Conservation (phyloP, 352 stramenopile species). For the Globisporangium okanoganense region DNA sequence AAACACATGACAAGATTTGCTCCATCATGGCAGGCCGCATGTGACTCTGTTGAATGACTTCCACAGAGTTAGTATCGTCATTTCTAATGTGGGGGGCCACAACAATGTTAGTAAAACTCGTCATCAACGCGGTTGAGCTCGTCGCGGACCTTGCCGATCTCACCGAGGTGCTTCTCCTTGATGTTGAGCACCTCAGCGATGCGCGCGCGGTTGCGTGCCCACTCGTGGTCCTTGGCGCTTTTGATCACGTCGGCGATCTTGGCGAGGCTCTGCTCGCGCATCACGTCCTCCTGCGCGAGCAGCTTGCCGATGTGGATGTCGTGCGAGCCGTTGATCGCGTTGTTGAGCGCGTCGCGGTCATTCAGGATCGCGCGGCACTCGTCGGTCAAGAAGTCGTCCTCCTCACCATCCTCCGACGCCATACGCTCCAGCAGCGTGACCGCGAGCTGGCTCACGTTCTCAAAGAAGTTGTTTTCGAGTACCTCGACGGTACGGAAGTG, state of each 20-base stretch:
- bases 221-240: conserved; percentile 59
- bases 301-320: conserved; percentile 91
- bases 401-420: conserved; percentile 70
- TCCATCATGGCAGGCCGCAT: not conserved
- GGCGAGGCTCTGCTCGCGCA: conserved; percentile 75
- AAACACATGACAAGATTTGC: too few relatives aligned
- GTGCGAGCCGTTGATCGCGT: conserved; percentile 88
- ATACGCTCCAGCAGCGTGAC: conserved; percentile 73
- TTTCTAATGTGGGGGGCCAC: not conserved
- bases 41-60: not conserved
- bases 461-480: conserved; percentile 90
- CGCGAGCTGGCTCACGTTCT: conserved; percentile 78
- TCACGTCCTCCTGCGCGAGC: conserved; percentile 79
- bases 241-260: conserved; percentile 70
- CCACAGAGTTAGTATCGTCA: not conserved
- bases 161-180: conserved; percentile 62
- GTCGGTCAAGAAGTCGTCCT: conserved; percentile 76
- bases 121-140: conserved; percentile 77
- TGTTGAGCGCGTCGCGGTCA: conserved; percentile 79
- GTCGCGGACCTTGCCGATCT: conserved; percentile 61
- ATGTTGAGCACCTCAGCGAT: conserved; percentile 72
- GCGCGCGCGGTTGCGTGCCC: conserved; percentile 65
- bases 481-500: conserved; percentile 89
- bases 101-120: conserved; percentile 54
- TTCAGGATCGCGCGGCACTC: conserved; percentile 80